phyloP scores from a whole-genome alignment of 164 flowering plant species.

The Magnolia officinalis region DNA sequence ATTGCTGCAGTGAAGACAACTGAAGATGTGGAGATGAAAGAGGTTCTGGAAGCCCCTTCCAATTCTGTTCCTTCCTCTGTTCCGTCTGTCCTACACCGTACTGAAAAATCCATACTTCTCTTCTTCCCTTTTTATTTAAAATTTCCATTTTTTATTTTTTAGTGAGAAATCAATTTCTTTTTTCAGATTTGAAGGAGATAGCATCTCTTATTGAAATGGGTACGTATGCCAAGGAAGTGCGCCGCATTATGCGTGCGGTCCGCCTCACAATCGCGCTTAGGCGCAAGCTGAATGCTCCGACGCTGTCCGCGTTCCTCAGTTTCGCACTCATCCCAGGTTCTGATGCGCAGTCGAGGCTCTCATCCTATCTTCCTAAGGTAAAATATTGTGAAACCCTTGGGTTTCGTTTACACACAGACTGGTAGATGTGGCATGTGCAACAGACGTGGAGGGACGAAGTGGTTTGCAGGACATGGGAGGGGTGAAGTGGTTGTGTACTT shows the following conservation, averaged over 20 bases:
- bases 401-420: too few species aligned
- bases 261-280: constrained; percentile 68
- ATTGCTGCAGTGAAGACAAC: constrained; percentile 37
- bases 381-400: not conserved
- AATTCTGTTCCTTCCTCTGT: constrained; percentile 41
- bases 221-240: constrained; percentile 64
- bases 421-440: too few species aligned
- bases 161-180: not conserved
- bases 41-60: constrained; percentile 47
- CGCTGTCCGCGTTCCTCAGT: constrained; percentile 58
- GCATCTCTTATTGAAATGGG: constrained; percentile 68
- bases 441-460: too few species aligned
- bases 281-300: constrained; percentile 54
- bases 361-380: constrained; percentile 82
- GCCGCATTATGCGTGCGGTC: constrained; percentile 60
- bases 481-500: too few species aligned
- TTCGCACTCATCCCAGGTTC: constrained; percentile 61
- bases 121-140: not conserved
- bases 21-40: constrained; percentile 85
- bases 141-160: not conserved
- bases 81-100: constrained; percentile 62
- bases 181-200: constrained; percentile 78
- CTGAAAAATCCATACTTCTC: constrained; percentile 8
- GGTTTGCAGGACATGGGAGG: too few species aligned
- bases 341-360: constrained; percentile 53